Conservation (phyloP, 2,329 filamentous ascomycete genomes). For the Cephalotrichum gorgonifer region DNA sequence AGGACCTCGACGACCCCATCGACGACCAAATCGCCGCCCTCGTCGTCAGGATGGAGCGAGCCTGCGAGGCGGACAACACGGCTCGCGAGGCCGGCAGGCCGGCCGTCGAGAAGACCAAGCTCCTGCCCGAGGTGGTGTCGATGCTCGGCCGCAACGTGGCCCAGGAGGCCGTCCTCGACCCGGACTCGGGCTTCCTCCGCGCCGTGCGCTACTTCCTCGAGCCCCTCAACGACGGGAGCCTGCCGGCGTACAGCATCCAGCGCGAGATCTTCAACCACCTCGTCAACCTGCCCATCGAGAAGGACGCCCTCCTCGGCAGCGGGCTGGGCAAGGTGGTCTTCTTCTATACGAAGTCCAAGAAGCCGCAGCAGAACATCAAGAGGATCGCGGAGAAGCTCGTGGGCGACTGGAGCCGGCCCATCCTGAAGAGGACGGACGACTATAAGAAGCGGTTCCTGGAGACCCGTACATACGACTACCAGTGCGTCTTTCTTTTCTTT, state of each 20-base stretch:
- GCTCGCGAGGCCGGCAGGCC: conserved; percentile 71
- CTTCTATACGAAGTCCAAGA: conserved; percentile 94
- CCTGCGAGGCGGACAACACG: conserved; percentile 76
- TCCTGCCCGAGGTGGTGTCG: conserved; percentile 81
- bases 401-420: conserved; percentile 90
- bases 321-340: conserved; percentile 93
- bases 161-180: conserved; percentile 76
- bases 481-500: conserved; percentile 32
- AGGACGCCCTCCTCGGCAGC: conserved; percentile 79
- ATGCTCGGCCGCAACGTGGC: conserved; percentile 85
- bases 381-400: conserved; percentile 86
- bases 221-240: conserved; percentile 82
- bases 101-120: conserved; percentile 84
- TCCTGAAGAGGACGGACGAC: conserved; percentile 86
- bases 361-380: conserved; percentile 80
- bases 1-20: conserved; percentile 84
- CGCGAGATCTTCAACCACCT: conserved; percentile 83
- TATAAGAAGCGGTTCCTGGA: conserved; percentile 74
- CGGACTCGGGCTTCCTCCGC: conserved; percentile 89
- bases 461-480: conserved; percentile 53
- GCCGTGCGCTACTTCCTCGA: conserved; percentile 96
- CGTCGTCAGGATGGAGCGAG: conserved; percentile 81
- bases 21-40: conserved; percentile 84
- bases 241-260: conserved; percentile 96
- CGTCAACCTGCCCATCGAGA: conserved; percentile 73